Evolutionary conservation across 2,329 filamentous ascomycete genomes (phyloP), one percentile per base, ranked within the genome.

Genomic region (Colletotrichum simmondsii): DNA sequence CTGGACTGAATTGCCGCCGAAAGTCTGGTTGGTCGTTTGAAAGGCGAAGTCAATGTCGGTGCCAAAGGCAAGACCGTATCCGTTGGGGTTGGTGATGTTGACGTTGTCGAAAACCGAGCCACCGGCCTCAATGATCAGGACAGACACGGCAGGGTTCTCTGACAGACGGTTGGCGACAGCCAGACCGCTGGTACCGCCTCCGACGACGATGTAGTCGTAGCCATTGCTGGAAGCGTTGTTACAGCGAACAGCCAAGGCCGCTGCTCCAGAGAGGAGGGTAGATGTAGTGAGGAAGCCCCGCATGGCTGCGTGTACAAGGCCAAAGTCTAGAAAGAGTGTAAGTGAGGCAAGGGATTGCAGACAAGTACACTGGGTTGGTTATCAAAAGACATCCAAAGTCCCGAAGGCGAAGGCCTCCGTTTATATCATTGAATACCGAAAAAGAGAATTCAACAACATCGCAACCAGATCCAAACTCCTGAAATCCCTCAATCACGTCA

Each of bases 131-230:
- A 85, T 78, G 35, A 64, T 8, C 28, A 64, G 32, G 32, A 85
- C 78, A 0, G 79, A 78, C 3, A 85, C 81, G 4, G 75, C 78
- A 11, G 79, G 68, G n/a, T 67, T 69, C 1, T 80, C 80, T 1
- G 81, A 80, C 4, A 84, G 77, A 5, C 82, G 78, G 75, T 82
- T 83, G 14, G 82, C 83, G 6, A 84, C 69, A 4, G 83, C 77
- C 2, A 83, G 78, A 11, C 83, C 83, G 60, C 77, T 78, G 1
- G 82, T 83, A 0, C 82, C 82, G 10, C 78, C 83, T 8, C 83
- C 82, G n/a, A 81, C 79, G 22, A 85, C 79, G 52, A 85, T 72
- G 68, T 83, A 85, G 77, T 84, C 82, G 53, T 77, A 81, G 11
- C 5, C 42, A 37, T 65, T 22, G 10, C 26, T 52, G 19, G 67